Conservation (phyloP, 2,329 filamentous ascomycete species). For the Fusarium floridanum region DNA sequence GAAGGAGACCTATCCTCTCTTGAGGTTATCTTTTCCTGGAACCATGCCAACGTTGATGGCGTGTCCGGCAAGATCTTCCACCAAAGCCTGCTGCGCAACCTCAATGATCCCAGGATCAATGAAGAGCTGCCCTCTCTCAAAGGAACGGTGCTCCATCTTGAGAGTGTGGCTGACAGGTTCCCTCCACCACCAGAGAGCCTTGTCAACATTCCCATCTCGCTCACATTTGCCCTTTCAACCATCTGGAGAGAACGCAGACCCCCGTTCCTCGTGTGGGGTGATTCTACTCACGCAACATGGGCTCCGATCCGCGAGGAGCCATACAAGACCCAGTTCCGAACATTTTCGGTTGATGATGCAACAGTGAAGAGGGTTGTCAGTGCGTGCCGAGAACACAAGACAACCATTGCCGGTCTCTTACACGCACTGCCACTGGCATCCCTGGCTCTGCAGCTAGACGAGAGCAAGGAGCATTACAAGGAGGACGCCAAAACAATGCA, state of each 20-base stretch:
- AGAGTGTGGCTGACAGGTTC: slow-evolving; percentile 22
- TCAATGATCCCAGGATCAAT: slow-evolving; percentile 31
- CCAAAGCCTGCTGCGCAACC: slow-evolving; percentile 43
- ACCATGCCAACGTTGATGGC: slow-evolving; percentile 47
- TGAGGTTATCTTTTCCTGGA: slow-evolving; percentile 47
- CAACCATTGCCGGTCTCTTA: slow-evolving; percentile 48
- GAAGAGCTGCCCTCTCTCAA: not conserved
- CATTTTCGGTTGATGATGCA: slow-evolving; percentile 33
- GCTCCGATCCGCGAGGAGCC: slow-evolving; percentile 37
- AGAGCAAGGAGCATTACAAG: slow-evolving; percentile 17
- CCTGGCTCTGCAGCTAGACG: slow-evolving; percentile 34
- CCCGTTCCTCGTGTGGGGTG: slow-evolving; percentile 18
- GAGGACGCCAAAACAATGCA: slow-evolving; percentile 30
- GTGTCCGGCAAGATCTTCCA: slow-evolving; percentile 51
- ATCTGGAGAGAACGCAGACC: slow-evolving; percentile 38
- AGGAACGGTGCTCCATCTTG: slow-evolving; percentile 13
- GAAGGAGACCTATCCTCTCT: slow-evolving; percentile 17
- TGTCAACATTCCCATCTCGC: slow-evolving; percentile 34
- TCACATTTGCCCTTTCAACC: slow-evolving; percentile 31
- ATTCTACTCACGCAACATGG: slow-evolving; percentile 38
- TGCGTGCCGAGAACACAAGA: slow-evolving; percentile 44
- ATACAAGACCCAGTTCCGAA: slow-evolving; percentile 36
- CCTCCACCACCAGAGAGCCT: slow-evolving; percentile 45
- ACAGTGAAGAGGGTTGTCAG: slow-evolving; percentile 34
- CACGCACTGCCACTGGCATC: slow-evolving; percentile 42